Evolutionary conservation across 176 grass and related monocot genomes (phyloP), one percentile per base, ranked within the genome.

Genomic region (Eleusine indica): DNA sequence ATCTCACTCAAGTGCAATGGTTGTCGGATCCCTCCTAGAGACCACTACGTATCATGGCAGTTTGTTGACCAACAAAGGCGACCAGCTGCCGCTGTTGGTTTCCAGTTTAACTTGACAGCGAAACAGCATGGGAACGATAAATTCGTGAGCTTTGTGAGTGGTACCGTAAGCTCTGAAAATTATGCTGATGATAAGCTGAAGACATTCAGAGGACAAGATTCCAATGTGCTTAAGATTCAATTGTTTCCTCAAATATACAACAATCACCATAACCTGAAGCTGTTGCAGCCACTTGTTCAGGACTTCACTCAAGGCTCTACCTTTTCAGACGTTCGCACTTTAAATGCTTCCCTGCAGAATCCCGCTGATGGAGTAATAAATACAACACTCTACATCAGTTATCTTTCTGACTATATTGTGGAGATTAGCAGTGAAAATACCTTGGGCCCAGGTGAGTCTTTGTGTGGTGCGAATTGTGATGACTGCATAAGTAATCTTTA

Each of bases 41-140:
- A 89, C 65, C 91, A 93, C 81, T 98, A 90, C 21, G 85, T 98
- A 62, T 95, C 96, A 32, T 98, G 96, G 96, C 93, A 98, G 49
- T 98, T 98, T 87, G 64, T 93, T 48, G 96, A 98, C 82, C 63
- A 89, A 56, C 89, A 83, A 16, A 72, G 78, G 82, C 77, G 78
- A 65, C 96, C 96, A 16, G 93, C 91, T 3, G 30, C 83, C 1
- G 96, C 93, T 71, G 85, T 95, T 9, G 96, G 88, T 54, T 98
- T 98, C 68, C 90, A 89, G 56, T 98, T 98, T 41, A 95, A 98
- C 65, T 77, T 95, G 63, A 91, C 93, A 40, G 82, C 96, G 0
- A 95, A 77, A 48, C 85, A 91, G 68, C 89, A 88, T 71, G 90
- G 87, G 75, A 79, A 98, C 41, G 32, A 83, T 37, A 87, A 53